These are phyloP conservation scores for Tolypocladium ovalisporum DNA, from an alignment of 2,329 filamentous ascomycete genomes.

Conservation along the genomic window DNA sequence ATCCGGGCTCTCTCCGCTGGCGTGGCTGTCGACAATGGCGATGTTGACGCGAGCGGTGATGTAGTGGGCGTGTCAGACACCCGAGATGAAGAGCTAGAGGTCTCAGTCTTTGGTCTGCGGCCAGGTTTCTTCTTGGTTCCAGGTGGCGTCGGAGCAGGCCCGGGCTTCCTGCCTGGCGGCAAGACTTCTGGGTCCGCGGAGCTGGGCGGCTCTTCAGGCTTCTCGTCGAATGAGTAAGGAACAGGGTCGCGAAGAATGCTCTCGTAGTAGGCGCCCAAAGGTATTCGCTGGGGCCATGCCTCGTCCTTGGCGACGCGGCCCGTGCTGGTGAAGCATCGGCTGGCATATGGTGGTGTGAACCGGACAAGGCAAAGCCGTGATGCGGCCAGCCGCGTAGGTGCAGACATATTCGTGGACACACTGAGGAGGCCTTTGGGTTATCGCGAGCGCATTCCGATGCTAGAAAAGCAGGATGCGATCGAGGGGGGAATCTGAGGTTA, in stretches of 20 bases:
- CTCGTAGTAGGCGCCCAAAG: slow-evolving; percentile 49
- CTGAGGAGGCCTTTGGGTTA: not conserved
- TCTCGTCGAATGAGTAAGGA: slow-evolving; percentile 24
- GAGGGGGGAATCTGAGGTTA: not conserved
- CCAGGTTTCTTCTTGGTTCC: slow-evolving; percentile 16
- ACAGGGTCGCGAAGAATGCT: slow-evolving; percentile 38
- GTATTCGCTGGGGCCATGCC: slow-evolving; percentile 26
- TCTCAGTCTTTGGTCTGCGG: slow-evolving; percentile 11
- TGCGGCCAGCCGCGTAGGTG: slow-evolving; percentile 16
- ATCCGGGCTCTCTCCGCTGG: slow-evolving; percentile 49
- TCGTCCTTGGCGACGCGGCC: slow-evolving; percentile 8
- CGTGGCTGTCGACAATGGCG: slow-evolving; percentile 20
- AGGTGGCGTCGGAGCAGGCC: not conserved
- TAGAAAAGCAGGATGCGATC: not conserved
- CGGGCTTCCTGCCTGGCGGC: slow-evolving; percentile 8
- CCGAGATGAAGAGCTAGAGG: slow-evolving; percentile 4
- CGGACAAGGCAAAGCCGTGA: slow-evolving; percentile 18
- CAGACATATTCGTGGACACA: slow-evolving; percentile 14
- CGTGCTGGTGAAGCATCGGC: slow-evolving; percentile 18
- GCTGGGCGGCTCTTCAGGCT: slow-evolving; percentile 33
- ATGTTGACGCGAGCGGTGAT: slow-evolving; percentile 2
- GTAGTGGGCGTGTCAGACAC: slow-evolving; percentile 1
- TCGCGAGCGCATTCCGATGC: not conserved
- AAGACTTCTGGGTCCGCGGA: slow-evolving; percentile 18
- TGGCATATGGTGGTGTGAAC: slow-evolving; percentile 7